Conservation (phyloP, 2,329 filamentous ascomycete genomes). For the Aspergillus fumigatiaffinis region DNA sequence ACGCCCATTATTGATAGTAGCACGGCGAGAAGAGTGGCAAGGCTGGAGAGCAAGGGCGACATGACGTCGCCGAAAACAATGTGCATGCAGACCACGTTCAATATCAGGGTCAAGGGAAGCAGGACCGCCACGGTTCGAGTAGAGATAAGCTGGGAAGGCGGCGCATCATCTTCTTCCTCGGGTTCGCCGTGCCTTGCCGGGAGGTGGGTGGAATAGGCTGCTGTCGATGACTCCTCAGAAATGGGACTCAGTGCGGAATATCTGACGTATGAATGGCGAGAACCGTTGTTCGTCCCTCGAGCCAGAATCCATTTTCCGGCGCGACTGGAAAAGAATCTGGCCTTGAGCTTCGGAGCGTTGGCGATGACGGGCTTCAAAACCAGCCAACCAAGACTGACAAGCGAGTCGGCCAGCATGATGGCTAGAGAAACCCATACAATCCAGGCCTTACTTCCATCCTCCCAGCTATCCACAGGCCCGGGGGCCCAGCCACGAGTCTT, state of each 20-base stretch:
- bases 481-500: constrained; percentile 86
- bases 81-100: constrained; percentile 80
- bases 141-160: constrained; percentile 75
- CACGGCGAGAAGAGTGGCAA: constrained; percentile 80
- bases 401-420: constrained; percentile 92
- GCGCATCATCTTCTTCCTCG: constrained; percentile 68
- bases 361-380: constrained; percentile 60
- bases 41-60: constrained; percentile 68
- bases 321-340: constrained; percentile 25
- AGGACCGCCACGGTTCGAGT: constrained; percentile 68
- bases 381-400: constrained; percentile 82
- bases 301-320: constrained; percentile 25
- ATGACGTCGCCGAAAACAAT: constrained; percentile 80
- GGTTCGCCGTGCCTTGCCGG: background rate
- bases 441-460: constrained; percentile 92
- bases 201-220: constrained; percentile 5
- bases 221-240: constrained; percentile 17
- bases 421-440: constrained; percentile 95
- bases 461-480: constrained; percentile 82
- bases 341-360: constrained; percentile 39
- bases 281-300: constrained; percentile 11
- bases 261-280: constrained; percentile 23
- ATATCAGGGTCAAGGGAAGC: constrained; percentile 67
- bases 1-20: constrained; percentile 62
- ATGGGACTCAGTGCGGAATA: constrained; percentile 28